Evolutionary conservation across 768 basidiomycete genomes (phyloP).

Genomic region (Favolaschia claudopus): DNA sequence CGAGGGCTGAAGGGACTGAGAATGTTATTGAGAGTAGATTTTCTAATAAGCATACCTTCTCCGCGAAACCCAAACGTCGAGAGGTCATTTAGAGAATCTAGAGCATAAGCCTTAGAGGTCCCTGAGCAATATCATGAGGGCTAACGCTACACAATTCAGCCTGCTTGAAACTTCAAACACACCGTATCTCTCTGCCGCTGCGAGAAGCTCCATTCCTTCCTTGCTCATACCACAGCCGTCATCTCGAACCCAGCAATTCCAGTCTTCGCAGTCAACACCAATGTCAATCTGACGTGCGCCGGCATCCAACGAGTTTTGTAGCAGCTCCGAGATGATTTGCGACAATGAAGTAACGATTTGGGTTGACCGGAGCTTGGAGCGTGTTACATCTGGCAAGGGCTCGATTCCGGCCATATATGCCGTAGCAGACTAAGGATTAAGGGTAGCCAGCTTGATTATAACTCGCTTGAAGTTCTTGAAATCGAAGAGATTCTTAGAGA

Average conservation of each 20-base stretch:
- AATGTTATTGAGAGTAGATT: background rate
- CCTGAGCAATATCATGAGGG: constrained; percentile 46
- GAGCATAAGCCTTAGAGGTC: constrained; percentile 74
- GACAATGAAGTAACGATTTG: constrained; percentile 85
- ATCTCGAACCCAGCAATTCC: constrained; percentile 88
- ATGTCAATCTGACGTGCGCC: constrained; percentile 72
- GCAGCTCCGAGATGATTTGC: constrained; percentile 81
- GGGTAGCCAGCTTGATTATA: no score
- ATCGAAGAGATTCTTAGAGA: no score
- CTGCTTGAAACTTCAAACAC: constrained; percentile 39
- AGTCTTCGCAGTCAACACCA: constrained; percentile 76
- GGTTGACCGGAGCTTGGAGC: constrained; percentile 78
- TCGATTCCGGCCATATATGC: constrained; percentile 44
- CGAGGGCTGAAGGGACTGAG: constrained; percentile 63
- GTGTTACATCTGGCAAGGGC: constrained; percentile 67
- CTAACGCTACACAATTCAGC: no score
- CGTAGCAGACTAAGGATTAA: no score
- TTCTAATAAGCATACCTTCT: constrained; percentile 66
- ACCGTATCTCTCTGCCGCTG: constrained; percentile 74
- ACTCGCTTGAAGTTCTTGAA: no score
- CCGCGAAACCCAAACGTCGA: constrained; percentile 91
- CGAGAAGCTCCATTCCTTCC: constrained; percentile 63
- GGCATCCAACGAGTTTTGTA: constrained; percentile 93
- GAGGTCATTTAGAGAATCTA: constrained; percentile 55
- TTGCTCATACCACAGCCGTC: constrained; percentile 81